These are phyloP conservation scores for Salix koriyanagi DNA, from an alignment of 345 rosid genomes.

Conservation along the genomic window DNA sequence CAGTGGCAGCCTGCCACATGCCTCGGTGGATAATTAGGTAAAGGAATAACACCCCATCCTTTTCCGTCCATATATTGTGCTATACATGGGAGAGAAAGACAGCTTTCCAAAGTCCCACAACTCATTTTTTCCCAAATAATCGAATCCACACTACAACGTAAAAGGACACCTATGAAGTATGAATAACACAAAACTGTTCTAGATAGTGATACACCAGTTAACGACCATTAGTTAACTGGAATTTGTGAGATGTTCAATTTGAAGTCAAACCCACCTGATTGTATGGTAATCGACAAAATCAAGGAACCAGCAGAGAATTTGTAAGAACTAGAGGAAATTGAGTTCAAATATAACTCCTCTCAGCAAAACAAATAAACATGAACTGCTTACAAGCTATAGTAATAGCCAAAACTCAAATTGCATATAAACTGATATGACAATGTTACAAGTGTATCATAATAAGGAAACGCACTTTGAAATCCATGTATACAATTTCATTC, in stretches of 20 bases:
- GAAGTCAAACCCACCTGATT: neutral
- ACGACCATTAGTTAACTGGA: neutral
- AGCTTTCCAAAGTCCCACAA: neutral
- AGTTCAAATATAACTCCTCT: neutral
- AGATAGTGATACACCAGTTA: neutral
- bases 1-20: neutral
- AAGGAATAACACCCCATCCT: neutral
- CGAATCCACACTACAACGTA: neutral
- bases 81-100: neutral
- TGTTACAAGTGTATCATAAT: neutral
- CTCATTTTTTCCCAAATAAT: neutral
- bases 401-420: neutral
- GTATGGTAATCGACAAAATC: neutral
- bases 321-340: neutral
- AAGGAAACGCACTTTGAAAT: neutral
- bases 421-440: neutral
- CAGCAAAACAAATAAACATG: neutral
- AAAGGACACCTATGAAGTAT: neutral
- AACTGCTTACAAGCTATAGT: neutral
- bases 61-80: neutral
- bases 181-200: neutral
- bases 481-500: neutral
- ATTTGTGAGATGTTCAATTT: neutral
- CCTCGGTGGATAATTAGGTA: neutral
- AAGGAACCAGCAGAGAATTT: neutral